A percentile compares a stretch with the other conserved stretches of the same genome.
phyloP scores from a whole-genome alignment of 495 filamentous ascomycete genomes.

The Penicillium herquei region DNA sequence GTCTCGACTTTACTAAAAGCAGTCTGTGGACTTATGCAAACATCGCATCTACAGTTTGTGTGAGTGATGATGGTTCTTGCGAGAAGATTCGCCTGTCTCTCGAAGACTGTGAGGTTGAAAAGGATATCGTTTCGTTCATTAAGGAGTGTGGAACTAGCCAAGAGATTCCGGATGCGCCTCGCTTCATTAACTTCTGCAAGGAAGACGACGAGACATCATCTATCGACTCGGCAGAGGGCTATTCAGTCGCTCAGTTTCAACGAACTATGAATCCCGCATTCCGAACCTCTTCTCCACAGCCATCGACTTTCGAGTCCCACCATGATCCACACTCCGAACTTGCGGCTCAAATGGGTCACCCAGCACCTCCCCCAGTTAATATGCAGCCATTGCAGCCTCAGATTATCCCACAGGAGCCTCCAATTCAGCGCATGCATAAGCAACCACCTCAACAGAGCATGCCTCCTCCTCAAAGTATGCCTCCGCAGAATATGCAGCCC shows the following conservation, averaged over 20 bases:
- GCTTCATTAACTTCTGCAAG: conserved; percentile 97
- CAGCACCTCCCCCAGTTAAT: conserved; percentile 27
- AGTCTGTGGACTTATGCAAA: conserved; percentile 98
- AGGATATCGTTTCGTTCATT: conserved; percentile 90
- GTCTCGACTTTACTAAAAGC: conserved; percentile 94
- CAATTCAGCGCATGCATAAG: conserved; percentile 1
- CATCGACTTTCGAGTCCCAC: conserved; percentile 84
- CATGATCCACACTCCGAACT: conserved; percentile 75
- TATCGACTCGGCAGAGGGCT: conserved; percentile 77
- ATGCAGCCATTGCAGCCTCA: conserved; percentile 18
- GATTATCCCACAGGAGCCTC: conserved; percentile 4
- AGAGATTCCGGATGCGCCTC: conserved; percentile 95
- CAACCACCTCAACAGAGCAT: not conserved
- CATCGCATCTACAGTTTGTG: conserved; percentile 95
- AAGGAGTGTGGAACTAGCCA: conserved; percentile 86
- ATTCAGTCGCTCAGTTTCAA: conserved; percentile 93
- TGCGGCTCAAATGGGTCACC: conserved; percentile 60
- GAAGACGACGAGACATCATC: conserved; percentile 85
- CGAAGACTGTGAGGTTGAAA: conserved; percentile 94
- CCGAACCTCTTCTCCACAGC: conserved; percentile 85
- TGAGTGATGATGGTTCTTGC: conserved; percentile 96
- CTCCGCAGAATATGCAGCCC: conserved; percentile 6
- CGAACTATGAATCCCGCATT: conserved; percentile 93
- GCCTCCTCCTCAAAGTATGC: not conserved
- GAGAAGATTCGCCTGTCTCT: conserved; percentile 95